Conservation (phyloP, 139 green algal species). For the Picochlorum sp. region DNA sequence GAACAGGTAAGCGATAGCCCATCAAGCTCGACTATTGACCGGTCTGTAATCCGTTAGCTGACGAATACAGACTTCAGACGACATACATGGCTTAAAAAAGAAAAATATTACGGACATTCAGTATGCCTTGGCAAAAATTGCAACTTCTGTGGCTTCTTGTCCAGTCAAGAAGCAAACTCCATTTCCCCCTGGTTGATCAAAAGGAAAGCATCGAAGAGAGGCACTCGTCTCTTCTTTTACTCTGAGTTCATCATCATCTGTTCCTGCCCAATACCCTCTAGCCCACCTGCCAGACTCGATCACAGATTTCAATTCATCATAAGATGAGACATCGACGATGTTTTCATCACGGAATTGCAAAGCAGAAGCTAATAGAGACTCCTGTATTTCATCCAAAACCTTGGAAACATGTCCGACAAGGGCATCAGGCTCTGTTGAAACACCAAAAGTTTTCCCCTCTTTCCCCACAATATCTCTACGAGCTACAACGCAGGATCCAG, state of each 20-base stretch:
- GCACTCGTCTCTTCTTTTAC: conserved; percentile 93
- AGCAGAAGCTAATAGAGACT: conserved; percentile 55
- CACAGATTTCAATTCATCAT: conserved; percentile 84
- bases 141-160: conserved; percentile 63
- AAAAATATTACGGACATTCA: conserved; percentile 26
- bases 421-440: conserved; percentile 52
- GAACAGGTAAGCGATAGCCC: too few species aligned
- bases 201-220: conserved; percentile 94
- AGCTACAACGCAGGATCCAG: conserved; percentile 64
- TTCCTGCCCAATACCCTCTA: conserved; percentile 73
- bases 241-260: conserved; percentile 69
- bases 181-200: conserved; percentile 58
- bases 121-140: conserved; percentile 95
- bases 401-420: conserved; percentile 46
- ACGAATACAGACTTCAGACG: too few species aligned
- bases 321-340: conserved; percentile 87
- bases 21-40: too few species aligned
- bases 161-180: conserved; percentile 79
- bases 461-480: conserved; percentile 81
- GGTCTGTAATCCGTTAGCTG: too few species aligned
- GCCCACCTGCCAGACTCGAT: conserved; percentile 87
- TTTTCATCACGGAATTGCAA: conserved; percentile 83
- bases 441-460: conserved; percentile 89
- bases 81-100: too few species aligned
- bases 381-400: conserved; percentile 54